Base-by-base conservation (phyloP, 1,139 yeast genomes). In the Meyerozyma smithsonii region DNA sequence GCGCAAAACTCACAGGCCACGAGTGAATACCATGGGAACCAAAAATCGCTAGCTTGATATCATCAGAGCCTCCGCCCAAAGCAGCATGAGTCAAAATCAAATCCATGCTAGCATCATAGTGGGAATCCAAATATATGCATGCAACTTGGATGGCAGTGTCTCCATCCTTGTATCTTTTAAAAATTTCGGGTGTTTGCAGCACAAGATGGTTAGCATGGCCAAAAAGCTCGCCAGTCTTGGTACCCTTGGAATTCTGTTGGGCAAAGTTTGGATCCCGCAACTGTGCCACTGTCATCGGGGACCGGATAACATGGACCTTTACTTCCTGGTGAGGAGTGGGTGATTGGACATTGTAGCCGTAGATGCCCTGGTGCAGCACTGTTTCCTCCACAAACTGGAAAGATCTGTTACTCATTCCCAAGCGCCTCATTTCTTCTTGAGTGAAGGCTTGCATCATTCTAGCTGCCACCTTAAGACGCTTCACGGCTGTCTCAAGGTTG, bases 381-480 rank as follows among this genome's bases (percentile, higher is more conserved):
- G 56, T 35, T 52, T 86, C 95, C 51, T 92, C 96, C 5, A 73
- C 83, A 49, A 89, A 84, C 44, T 81, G 79, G 61, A 89, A 89
- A 4, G 85, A 73, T 43, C 97, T 66, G 48, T 84, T 79, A 20
- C 96, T 95, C 52, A 87, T 77, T 0, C 95, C 94, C 40, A 76
- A 74, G 32, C 81, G 66, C 42, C 81, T 63, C 96, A 92, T 88
- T 56, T 90, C 97, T 50, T 92, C 97, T 49, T 82, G 83, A 0
- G 97, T 90, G 57, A 79, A 90, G 0, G 97, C 96, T 53, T 88
- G 90, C 96, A 89, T 88, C 59, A 92, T 59, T 52, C 96, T 72
- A 4, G 87, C 96, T 6, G 90, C 97, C 45, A 88, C 77, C 51
- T 95, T 79, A 48, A 92, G 59, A 57, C 87, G 89, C 48, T 71